Evolutionary conservation across 2,329 filamentous ascomycete genomes (phyloP).

Genomic region (Alternaria arbusti): DNA sequence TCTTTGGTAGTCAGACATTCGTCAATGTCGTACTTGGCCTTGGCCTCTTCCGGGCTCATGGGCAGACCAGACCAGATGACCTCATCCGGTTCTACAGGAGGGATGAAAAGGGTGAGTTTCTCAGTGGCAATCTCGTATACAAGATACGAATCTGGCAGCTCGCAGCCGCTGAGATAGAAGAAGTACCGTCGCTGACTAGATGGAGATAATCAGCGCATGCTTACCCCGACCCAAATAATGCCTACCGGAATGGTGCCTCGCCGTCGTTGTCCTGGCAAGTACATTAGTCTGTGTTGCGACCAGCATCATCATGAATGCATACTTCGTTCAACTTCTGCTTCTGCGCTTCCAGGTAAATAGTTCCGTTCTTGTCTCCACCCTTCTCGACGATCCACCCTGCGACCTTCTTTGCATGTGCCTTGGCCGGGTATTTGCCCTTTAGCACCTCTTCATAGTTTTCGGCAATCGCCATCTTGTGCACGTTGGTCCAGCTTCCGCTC

Average conservation of each 20-base stretch:
- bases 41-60: constrained; percentile 75
- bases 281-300: constrained; percentile 9
- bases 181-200: constrained; percentile 85
- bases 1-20: constrained; percentile 74
- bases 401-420: constrained; percentile 84
- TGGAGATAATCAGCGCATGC: neutral
- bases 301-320: neutral
- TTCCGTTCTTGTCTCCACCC: constrained; percentile 68
- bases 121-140: constrained; percentile 78
- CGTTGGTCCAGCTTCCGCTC: constrained; percentile 14
- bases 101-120: constrained; percentile 86
- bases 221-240: neutral
- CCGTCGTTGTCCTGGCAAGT: constrained; percentile 76
- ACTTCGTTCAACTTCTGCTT: constrained; percentile 78
- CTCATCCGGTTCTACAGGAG: constrained; percentile 82
- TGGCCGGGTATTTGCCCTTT: constrained; percentile 76
- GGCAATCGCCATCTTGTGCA: constrained; percentile 36
- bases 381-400: constrained; percentile 75
- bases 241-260: constrained; percentile 77
- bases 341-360: constrained; percentile 88
- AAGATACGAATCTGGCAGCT: constrained; percentile 79
- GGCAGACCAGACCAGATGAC: constrained; percentile 96
- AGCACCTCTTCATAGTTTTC: constrained; percentile 51
- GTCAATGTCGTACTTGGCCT: constrained; percentile 71
- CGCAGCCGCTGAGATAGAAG: constrained; percentile 90